Evolutionary conservation across 768 basidiomycete genomes (phyloP).

Genomic region (Galerina sulciceps): DNA sequence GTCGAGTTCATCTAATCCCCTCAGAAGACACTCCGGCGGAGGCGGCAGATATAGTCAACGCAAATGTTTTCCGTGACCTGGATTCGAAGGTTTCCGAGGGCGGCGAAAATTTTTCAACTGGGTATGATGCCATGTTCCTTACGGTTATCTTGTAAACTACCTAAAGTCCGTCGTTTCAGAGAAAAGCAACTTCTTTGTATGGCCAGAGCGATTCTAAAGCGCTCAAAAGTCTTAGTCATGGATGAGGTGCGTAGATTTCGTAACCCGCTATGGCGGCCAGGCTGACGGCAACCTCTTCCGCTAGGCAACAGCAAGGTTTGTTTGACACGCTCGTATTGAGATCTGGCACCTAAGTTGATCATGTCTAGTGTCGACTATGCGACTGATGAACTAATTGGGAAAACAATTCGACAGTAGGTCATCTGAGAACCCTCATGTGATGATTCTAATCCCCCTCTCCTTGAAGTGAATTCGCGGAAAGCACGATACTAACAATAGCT

Average conservation of each 20-base stretch:
- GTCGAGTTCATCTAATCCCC: slow-evolving; percentile 18
- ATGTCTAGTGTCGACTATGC: slow-evolving; percentile 70
- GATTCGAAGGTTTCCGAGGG: slow-evolving; percentile 71
- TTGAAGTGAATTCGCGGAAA: slow-evolving; percentile 78
- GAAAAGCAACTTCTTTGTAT: slow-evolving; percentile 68
- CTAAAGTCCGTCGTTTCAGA: slow-evolving; percentile 1
- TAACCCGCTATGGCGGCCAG: not conserved
- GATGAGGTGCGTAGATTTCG: slow-evolving; percentile 55
- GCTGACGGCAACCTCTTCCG: slow-evolving; percentile 55
- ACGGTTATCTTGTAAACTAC: not conserved
- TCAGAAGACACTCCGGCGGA: slow-evolving; percentile 47
- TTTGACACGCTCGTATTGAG: slow-evolving; percentile 59
- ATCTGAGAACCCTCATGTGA: slow-evolving; percentile 56
- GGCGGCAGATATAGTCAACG: slow-evolving; percentile 25
- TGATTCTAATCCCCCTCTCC: slow-evolving; percentile 52
- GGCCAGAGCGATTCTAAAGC: too few relatives aligned
- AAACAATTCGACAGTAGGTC: slow-evolving; percentile 75
- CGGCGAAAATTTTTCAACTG: slow-evolving; percentile 79
- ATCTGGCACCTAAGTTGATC: slow-evolving; percentile 69
- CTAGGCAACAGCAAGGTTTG: slow-evolving; percentile 41
- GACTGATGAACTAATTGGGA: slow-evolving; percentile 82
- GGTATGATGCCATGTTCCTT: slow-evolving; percentile 22
- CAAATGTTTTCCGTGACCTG: slow-evolving; percentile 31
- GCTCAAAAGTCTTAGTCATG: too few relatives aligned
- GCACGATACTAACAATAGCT: slow-evolving; percentile 84